Evolutionary conservation across 768 basidiomycete species (phyloP).

Genomic region (Rhizopogon sp.): DNA sequence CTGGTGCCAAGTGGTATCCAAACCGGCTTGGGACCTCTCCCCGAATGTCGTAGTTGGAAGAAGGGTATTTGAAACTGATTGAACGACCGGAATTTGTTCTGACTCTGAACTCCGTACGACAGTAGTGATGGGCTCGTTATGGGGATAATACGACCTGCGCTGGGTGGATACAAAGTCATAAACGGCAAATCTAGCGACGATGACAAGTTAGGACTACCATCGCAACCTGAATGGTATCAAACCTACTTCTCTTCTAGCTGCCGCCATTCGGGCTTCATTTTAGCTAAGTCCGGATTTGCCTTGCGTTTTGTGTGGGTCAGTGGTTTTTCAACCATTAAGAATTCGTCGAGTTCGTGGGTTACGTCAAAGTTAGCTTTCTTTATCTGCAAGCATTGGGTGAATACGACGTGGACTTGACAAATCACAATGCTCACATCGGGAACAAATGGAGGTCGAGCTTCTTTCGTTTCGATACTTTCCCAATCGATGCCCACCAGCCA

Average conservation of each 20-base stretch:
- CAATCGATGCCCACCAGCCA: slow-evolving; percentile 87
- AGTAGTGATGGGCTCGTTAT: slow-evolving; percentile 57
- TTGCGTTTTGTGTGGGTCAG: slow-evolving; percentile 92
- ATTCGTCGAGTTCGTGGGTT: slow-evolving; percentile 94
- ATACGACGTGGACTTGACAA: neutral
- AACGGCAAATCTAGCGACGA: slow-evolving; percentile 64
- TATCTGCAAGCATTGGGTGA: slow-evolving; percentile 43
- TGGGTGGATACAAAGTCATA: slow-evolving; percentile 77
- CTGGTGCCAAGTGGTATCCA: slow-evolving; percentile 30
- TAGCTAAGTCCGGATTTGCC: slow-evolving; percentile 76
- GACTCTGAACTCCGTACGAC: slow-evolving; percentile 25
- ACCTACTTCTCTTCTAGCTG: slow-evolving; percentile 90
- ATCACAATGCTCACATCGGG: slow-evolving; percentile 72
- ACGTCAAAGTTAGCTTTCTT: slow-evolving; percentile 99
- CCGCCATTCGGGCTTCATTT: slow-evolving; percentile 87
- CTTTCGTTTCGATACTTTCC: slow-evolving; percentile 68
- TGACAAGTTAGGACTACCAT: slow-evolving; percentile 1
- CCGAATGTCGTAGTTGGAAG: slow-evolving; percentile 39
- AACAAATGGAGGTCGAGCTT: slow-evolving; percentile 75
- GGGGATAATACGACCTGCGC: slow-evolving; percentile 84
- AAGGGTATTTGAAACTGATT: slow-evolving; percentile 35
- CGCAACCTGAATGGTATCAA: neutral
- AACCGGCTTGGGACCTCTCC: slow-evolving; percentile 37
- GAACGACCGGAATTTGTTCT: slow-evolving; percentile 22
- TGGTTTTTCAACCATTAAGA: slow-evolving; percentile 97